Base-by-base conservation (phyloP, 2,329 filamentous ascomycete genomes). In the Alternaria atra region DNA sequence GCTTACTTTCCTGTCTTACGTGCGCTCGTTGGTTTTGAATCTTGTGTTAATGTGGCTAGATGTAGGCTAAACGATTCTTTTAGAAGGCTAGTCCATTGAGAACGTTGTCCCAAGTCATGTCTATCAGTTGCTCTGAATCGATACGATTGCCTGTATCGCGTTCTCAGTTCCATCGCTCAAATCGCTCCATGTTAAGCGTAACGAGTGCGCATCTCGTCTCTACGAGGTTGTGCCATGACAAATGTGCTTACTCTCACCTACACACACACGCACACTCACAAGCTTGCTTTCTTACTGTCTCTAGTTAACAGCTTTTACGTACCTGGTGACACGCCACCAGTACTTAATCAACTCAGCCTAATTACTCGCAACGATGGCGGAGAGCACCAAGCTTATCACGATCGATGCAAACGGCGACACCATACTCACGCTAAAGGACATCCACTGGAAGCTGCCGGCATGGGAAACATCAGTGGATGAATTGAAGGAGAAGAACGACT, bases 381-480 rank as follows among this genome's bases (percentile, higher is more conserved):
- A 20, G 8, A n/a, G 13, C 1, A 20, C 37, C 1, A 30, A 42
- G 12, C 17, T 52, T 23, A 7, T 43, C 5, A 40, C n/a, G 6
- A 43, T 43, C 37, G 50, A 52, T 20, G n/a, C 37, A 4, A 52
- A 52, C 13, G 37, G 50, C 37, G 50, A 52, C 20, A 52, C 13
- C 6, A 6, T 52, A 2, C 42, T 52, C 27, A 52, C 15, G 6
- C 25, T 52, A 8, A 52, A 42, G n/a, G 17, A 43, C 20, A 3
- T n/a, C 2, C 5, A 52, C 10, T 13, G 5, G 20, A 20, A 20
- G 20, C 20, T 20, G 20, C 20, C 20, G 20, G 20, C 20, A 20
- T 20, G 20, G 20, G 20, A 20, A 20, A 2, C 20, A 20, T 20
- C 20, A 20, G 20, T 20, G 20, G 20, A 2, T 20, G 20, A 20